These are phyloP conservation scores for Phyllosticta citribraziliensis DNA, from an alignment of 2,329 filamentous ascomycete species.

Conservation along the genomic window DNA sequence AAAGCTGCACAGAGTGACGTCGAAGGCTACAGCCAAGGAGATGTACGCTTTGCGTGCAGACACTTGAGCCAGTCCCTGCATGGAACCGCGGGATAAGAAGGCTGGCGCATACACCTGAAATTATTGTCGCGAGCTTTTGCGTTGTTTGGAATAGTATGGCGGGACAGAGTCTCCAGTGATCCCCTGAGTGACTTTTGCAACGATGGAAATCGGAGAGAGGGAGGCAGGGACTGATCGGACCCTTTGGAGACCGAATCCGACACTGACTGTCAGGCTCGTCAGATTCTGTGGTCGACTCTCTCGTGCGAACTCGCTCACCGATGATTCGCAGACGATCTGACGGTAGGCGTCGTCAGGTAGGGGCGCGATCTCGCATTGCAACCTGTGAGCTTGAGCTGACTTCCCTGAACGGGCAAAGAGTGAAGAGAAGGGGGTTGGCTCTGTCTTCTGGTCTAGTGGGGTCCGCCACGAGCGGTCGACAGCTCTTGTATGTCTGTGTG, in stretches of 20 bases:
- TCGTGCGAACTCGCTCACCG: background rate
- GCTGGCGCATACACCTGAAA: background rate
- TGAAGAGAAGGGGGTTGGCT: background rate
- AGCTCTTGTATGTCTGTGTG: background rate
- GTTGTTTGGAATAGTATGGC: background rate
- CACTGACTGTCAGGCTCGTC: background rate
- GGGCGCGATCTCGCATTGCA: background rate
- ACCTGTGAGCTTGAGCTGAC: background rate
- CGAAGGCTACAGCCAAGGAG: background rate
- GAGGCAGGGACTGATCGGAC: background rate
- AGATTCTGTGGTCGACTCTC: background rate
- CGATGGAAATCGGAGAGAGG: background rate
- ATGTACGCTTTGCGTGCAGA: background rate
- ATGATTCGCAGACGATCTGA: background rate
- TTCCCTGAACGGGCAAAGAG: background rate
- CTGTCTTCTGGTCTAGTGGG: background rate
- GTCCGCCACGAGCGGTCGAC: background rate
- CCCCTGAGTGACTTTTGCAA: background rate
- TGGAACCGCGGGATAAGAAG: background rate
- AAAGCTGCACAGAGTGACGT: background rate
- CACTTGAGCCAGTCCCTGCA: background rate
- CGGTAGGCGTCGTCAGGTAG: too few relatives aligned
- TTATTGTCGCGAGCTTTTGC: background rate
- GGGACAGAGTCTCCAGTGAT: background rate
- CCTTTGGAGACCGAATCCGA: background rate